Evolutionary conservation across 257 asterid species (phyloP).

Genomic region (Solanum pinnatisectum): DNA sequence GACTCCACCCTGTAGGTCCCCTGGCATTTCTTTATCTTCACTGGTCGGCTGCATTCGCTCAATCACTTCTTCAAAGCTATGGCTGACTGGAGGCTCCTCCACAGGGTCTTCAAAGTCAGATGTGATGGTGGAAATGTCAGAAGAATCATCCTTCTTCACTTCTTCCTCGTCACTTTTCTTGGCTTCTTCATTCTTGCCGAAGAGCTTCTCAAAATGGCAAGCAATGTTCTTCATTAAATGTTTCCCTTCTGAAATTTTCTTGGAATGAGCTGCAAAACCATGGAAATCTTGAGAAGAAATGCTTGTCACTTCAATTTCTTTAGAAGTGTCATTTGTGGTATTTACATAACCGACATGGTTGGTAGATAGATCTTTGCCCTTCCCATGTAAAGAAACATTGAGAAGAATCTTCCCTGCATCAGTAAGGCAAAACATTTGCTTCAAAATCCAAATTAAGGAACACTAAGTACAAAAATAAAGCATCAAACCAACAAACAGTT

Average conservation of each 20-base stretch:
- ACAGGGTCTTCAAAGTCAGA: conserved; percentile 43
- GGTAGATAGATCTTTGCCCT: conserved; percentile 24
- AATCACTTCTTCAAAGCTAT: conserved; percentile 43
- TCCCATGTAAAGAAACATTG: conserved; percentile 59
- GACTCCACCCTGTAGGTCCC: conserved; percentile 60
- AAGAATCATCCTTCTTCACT: conserved; percentile 23
- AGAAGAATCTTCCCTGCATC: conserved; percentile 68
- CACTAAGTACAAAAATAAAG: not conserved
- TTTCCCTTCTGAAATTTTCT: conserved; percentile 44
- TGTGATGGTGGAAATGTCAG: conserved; percentile 28
- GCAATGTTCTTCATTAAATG: conserved; percentile 58
- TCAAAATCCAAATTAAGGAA: not conserved
- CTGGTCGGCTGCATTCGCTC: conserved; percentile 32
- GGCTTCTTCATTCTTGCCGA: conserved; percentile 45
- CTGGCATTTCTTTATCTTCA: conserved; percentile 39
- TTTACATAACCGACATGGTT: conserved; percentile 14
- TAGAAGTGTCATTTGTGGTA: conserved; percentile 7
- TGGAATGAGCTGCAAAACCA: conserved; percentile 15
- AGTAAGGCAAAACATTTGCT: not conserved
- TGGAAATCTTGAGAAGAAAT: conserved; percentile 21
- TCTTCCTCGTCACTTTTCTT: conserved; percentile 32
- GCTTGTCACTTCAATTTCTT: conserved; percentile 17
- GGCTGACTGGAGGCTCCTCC: conserved; percentile 20
- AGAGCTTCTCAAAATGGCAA: conserved; percentile 53
- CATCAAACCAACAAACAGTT: not conserved